Percentiles rank a stretch among this genome's conserved stretches.
Conservation (phyloP, 176 grass and related monocot genomes). For the Zea luxurians region DNA sequence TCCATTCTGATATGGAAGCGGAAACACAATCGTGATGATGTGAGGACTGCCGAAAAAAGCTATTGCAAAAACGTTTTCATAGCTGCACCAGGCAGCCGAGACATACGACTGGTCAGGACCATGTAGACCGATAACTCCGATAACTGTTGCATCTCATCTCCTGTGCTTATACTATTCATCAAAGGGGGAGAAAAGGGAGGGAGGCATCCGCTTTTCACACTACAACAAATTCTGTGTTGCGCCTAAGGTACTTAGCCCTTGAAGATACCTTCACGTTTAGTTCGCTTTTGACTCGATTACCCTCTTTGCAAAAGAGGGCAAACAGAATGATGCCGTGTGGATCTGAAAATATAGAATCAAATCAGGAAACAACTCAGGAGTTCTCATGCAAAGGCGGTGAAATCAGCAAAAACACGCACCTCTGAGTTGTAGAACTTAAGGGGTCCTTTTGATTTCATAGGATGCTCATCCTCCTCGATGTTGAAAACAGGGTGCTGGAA, state of each 20-base stretch:
- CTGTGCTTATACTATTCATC: conserved; percentile 30
- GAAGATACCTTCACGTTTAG: conserved; percentile 7
- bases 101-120: not conserved
- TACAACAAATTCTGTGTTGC: conserved; percentile 33
- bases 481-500: conserved; percentile 71
- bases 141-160: conserved; percentile 32
- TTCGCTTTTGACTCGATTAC: conserved; percentile 64
- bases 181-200: not conserved
- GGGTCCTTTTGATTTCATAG: conserved; percentile 63
- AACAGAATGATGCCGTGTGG: conserved; percentile 86
- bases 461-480: conserved; percentile 75
- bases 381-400: not conserved
- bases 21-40: not conserved
- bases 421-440: conserved; percentile 96
- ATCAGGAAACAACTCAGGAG: conserved; percentile 21
- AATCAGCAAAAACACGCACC: conserved; percentile 34
- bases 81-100: conserved; percentile 21
- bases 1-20: not conserved
- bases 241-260: conserved; percentile 16
- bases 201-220: not conserved
- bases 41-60: not conserved
- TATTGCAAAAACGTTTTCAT: conserved; percentile 30
- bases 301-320: conserved; percentile 91
- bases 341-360: conserved; percentile 45
- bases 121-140: not conserved